These are phyloP conservation scores for Persicaria maculosa DNA, from an alignment of 148 eudicot genomes.

Conservation along the genomic window DNA sequence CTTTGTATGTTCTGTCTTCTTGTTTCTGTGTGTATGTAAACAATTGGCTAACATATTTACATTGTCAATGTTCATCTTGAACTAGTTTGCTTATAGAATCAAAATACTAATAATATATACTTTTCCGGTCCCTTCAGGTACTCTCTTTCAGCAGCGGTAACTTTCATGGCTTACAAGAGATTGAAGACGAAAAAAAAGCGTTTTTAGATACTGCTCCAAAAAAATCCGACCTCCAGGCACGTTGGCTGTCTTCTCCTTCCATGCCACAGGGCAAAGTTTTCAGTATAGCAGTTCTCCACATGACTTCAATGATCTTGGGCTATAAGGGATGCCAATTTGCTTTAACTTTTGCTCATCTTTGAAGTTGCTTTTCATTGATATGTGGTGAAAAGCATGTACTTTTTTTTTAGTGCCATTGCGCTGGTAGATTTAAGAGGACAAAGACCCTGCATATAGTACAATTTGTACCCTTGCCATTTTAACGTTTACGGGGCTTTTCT, in stretches of 20 bases:
- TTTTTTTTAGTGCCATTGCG: no score
- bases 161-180: constrained; percentile 82
- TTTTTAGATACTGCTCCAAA: background rate
- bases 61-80: background rate
- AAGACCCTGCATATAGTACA: no score
- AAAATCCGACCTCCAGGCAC: background rate
- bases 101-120: background rate
- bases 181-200: constrained; percentile 37
- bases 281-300: background rate
- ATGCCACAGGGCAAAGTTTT: no score
- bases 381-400: no score
- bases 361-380: no score
- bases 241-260: background rate
- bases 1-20: background rate
- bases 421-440: no score
- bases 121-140: constrained; percentile 39
- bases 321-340: no score
- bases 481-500: no score
- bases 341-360: no score
- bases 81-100: background rate
- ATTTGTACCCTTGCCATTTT: no score
- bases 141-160: constrained; percentile 78
- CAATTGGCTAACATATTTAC: background rate
- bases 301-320: background rate
- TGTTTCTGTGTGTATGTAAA: background rate